A percentile compares a stretch with the other conserved stretches of the same genome.
These are phyloP conservation scores for Aquanectria penicillioides DNA, from an alignment of 2,329 filamentous ascomycete genomes.

Conservation along the genomic window DNA sequence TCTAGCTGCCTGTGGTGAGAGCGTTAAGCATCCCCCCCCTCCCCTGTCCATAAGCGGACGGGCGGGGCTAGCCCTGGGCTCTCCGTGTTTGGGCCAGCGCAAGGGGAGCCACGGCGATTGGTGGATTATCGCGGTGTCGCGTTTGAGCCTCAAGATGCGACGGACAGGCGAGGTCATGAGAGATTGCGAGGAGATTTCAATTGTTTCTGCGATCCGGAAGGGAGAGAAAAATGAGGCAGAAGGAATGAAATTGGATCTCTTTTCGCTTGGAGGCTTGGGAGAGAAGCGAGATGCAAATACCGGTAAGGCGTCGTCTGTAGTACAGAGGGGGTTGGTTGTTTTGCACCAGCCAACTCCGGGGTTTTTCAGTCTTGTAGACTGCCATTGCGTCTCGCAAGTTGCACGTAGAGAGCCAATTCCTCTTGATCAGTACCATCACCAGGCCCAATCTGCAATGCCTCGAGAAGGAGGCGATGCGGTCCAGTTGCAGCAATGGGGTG, in stretches of 20 bases:
- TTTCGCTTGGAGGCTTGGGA: too few relatives aligned
- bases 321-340: too few relatives aligned
- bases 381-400: background rate
- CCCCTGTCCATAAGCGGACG: background rate
- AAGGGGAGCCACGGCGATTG: conserved; percentile 39
- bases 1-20: too few relatives aligned
- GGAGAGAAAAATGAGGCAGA: background rate
- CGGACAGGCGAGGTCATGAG: conserved; percentile 6
- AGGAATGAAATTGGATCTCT: background rate
- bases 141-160: conserved; percentile 43
- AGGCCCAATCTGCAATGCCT: too few relatives aligned
- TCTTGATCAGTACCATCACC: background rate
- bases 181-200: conserved; percentile 20
- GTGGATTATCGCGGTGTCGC: conserved; percentile 35
- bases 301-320: too few relatives aligned
- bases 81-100: conserved; percentile 40
- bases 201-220: background rate
- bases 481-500: conserved; percentile 6
- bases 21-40: too few relatives aligned
- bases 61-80: conserved; percentile 12
- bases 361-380: background rate
- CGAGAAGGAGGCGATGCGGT: too few relatives aligned
- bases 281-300: conserved; percentile 3
- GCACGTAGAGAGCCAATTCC: background rate
- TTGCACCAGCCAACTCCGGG: too few relatives aligned